Evolutionary conservation across 1,139 yeast species (phyloP).

Genomic region (Hyphopichia wangnamkhiaoensis): DNA sequence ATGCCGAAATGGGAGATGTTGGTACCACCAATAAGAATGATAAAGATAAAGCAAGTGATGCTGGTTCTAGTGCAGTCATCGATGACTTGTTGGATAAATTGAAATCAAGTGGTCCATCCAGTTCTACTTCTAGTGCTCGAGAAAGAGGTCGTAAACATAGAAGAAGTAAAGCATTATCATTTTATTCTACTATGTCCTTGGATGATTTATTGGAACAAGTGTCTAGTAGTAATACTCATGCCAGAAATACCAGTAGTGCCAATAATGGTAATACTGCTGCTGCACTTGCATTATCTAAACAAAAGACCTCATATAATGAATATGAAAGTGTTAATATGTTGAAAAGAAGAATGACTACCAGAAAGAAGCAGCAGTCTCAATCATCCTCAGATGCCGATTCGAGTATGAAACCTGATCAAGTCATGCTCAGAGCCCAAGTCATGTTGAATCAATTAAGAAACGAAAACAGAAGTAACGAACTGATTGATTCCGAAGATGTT

Average conservation of each 20-base stretch:
- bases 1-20: slow-evolving; percentile 17
- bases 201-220: slow-evolving; percentile 22
- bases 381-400: slow-evolving; percentile 10
- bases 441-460: slow-evolving; percentile 41
- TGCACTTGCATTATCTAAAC: slow-evolving; percentile 1
- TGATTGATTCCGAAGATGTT: slow-evolving; percentile 3
- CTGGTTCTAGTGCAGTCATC: slow-evolving; percentile 29
- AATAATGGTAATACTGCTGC: background rate
- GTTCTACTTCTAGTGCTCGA: slow-evolving; percentile 18
- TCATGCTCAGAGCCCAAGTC: slow-evolving; percentile 41
- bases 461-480: slow-evolving; percentile 8
- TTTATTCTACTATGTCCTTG: slow-evolving; percentile 31
- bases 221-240: background rate
- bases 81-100: slow-evolving; percentile 41
- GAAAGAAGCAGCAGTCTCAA: slow-evolving; percentile 22
- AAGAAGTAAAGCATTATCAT: slow-evolving; percentile 37
- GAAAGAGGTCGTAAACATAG: slow-evolving; percentile 25
- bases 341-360: slow-evolving; percentile 39
- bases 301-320: slow-evolving; percentile 13
- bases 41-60: slow-evolving; percentile 1
- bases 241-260: background rate
- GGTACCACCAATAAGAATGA: slow-evolving; percentile 3
- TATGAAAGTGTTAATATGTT: slow-evolving; percentile 44
- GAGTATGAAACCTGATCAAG: slow-evolving; percentile 24
- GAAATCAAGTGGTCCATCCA: slow-evolving; percentile 31